Conservation (phyloP, 495 filamentous ascomycete species). For the Symbiotaphrina buchneri region DNA sequence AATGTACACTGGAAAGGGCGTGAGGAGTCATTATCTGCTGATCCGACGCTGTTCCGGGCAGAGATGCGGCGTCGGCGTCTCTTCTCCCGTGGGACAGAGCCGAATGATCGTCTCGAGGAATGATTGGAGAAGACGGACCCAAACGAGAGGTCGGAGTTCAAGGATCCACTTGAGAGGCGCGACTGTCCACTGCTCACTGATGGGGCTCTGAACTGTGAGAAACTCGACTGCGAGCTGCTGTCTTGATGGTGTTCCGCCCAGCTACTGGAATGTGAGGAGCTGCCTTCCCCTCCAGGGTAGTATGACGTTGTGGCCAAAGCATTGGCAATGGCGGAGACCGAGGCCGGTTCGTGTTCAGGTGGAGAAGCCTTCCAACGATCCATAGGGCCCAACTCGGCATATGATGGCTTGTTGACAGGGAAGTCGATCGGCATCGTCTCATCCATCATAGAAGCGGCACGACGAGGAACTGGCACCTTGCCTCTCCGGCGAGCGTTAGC, state of each 20-base stretch:
- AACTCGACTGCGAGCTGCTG: conserved; percentile 23
- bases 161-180: conserved; percentile 27
- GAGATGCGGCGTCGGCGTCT: conserved; percentile 47
- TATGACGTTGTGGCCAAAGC: conserved; percentile 38
- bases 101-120: conserved; percentile 38
- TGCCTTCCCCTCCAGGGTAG: background rate
- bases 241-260: conserved; percentile 3
- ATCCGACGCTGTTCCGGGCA: conserved; percentile 20
- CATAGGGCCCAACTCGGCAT: conserved; percentile 50
- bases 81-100: conserved; percentile 29
- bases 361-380: conserved; percentile 76
- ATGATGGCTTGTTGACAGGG: conserved; percentile 1
- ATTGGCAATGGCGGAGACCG: conserved; percentile 54
- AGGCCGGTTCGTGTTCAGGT: conserved; percentile 70
- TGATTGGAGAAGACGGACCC: conserved; percentile 52
- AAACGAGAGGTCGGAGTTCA: conserved; percentile 37
- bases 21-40: conserved; percentile 16
- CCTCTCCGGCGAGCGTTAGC: conserved; percentile 63
- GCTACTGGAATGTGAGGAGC: conserved; percentile 1
- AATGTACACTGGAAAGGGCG: conserved; percentile 63
- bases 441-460: conserved; percentile 10
- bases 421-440: conserved; percentile 51
- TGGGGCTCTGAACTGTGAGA: conserved; percentile 42
- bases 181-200: conserved; percentile 55
- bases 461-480: conserved; percentile 35